These are phyloP conservation scores for Carex sylvatica DNA, from an alignment of 202 grass and related monocot species.

Conservation along the genomic window DNA sequence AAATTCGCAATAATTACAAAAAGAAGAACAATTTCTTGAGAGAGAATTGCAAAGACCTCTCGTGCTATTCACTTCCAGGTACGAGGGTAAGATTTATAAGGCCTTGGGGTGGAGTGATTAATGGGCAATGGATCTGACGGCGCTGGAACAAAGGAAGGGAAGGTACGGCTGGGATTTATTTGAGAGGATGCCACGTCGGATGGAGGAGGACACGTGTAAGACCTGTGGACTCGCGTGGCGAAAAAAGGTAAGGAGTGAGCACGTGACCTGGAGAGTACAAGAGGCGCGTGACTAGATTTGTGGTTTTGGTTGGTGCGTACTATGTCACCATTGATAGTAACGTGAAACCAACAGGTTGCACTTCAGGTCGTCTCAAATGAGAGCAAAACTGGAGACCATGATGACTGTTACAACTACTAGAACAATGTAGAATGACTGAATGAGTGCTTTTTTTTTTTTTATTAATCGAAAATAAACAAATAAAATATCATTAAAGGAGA, in stretches of 20 bases:
- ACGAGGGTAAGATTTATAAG: neutral
- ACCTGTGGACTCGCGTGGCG: constrained; percentile 4
- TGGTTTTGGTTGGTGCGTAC: neutral
- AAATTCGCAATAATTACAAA: neutral
- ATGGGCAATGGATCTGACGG: neutral
- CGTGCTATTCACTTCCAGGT: neutral
- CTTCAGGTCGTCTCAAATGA: neutral
- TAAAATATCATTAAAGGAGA: too few relatives aligned
- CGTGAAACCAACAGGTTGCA: neutral
- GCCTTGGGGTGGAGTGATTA: neutral
- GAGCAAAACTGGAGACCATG: neutral
- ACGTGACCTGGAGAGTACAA: constrained; percentile 7
- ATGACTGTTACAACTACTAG: too few relatives aligned
- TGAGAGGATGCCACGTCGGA: neutral
- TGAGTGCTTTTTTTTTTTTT: too few relatives aligned
- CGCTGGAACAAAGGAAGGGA: neutral
- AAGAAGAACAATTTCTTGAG: neutral
- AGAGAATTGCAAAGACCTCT: neutral
- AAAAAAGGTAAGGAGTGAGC: neutral
- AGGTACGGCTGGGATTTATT: neutral
- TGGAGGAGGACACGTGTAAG: neutral
- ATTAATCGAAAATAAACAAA: too few relatives aligned
- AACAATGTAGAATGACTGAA: too few relatives aligned
- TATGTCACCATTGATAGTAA: neutral
- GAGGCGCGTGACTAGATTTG: neutral